Conservation (phyloP, 768 basidiomycete species). For the Trametes meyenii region DNA sequence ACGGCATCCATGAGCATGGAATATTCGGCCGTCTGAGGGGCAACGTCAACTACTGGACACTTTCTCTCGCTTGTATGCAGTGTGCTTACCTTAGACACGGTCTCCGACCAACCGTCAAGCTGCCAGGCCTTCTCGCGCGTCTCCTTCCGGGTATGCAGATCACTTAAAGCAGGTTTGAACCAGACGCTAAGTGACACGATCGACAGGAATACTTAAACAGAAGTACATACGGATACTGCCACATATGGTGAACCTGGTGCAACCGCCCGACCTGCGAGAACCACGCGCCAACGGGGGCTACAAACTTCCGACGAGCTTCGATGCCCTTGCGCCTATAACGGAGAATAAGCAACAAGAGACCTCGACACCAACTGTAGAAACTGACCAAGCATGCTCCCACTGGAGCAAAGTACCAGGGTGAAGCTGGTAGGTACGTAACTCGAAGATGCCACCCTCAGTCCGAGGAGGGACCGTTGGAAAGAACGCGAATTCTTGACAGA, state of each 20-base stretch:
- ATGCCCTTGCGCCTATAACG: slow-evolving; percentile 82
- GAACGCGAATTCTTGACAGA: slow-evolving; percentile 95
- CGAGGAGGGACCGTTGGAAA: slow-evolving; percentile 89
- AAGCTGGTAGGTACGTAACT: slow-evolving; percentile 86
- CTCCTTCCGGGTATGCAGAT: slow-evolving; percentile 80
- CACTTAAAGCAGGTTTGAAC: slow-evolving; percentile 41
- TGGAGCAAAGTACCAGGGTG: slow-evolving; percentile 90
- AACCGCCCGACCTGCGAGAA: slow-evolving; percentile 85
- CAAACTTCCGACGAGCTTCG: slow-evolving; percentile 87
- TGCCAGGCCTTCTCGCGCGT: slow-evolving; percentile 91
- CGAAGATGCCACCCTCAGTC: slow-evolving; percentile 89
- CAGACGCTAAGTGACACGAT: slow-evolving; percentile 19
- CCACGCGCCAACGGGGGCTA: slow-evolving; percentile 89
- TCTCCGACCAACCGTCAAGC: slow-evolving; percentile 93
- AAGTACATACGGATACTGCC: slow-evolving; percentile 83
- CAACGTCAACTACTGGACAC: neutral
- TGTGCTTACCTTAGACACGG: slow-evolving; percentile 77
- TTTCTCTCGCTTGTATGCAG: neutral
- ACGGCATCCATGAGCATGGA: slow-evolving; percentile 85
- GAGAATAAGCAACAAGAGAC: slow-evolving; percentile 7
- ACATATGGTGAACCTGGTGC: slow-evolving; percentile 93
- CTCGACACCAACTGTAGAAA: neutral
- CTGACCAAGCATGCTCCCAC: slow-evolving; percentile 91
- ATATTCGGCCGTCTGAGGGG: slow-evolving; percentile 81
- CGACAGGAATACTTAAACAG: slow-evolving; percentile 4